Base-by-base conservation (phyloP, 140 eudicot species). In the Ambrosia hybrid region DNA sequence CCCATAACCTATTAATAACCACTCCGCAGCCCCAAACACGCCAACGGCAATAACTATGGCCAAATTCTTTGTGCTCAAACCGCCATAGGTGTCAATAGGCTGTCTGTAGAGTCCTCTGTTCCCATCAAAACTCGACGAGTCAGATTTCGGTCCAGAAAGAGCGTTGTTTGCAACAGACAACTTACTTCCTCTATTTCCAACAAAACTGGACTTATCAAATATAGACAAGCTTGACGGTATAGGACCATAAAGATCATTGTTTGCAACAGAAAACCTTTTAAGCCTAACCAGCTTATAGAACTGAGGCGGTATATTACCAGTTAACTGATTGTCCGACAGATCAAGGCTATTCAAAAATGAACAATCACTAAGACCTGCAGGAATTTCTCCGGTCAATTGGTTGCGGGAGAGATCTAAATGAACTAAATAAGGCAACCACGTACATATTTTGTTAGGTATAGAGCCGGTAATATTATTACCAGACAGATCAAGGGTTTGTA, bases 1-100 rank as follows among this genome's bases (percentile, higher is more conserved):
- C 49, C 98, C 95, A 16, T 87, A 85, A 65, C 89, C 98, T 49
- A 93, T 71, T 79, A 87, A 75, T 88, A 89, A 74, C 36, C 96
- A 84, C 3, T 81, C 96, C 0, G 91, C 95, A 0, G 95, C 96
- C 3, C 95, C 96, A 76, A 89, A 81, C 67, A 89, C 96, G 30
- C 98, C 98, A 1, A 95, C 96, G 0, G 96, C 96, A 6, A 93
- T 70, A 43, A 93, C 85, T 46, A 89, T 87, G 0, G 84, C 81
- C 72, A 92, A 57, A 87, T 71, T 93, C 86, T 77, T 84, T 78
- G 80, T 89, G 48, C 82, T 93, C 82, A 93, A 70, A 61, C 98
- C 87, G 13, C 95, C 88, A 68, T 96, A 89, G 39, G 66, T 83
- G 57, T 70, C 83, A 13, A 80, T 37, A 0, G 85, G 87, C 36